These are phyloP conservation scores for Penicillium cataractarum DNA, from an alignment of 495 filamentous ascomycete species.

Conservation along the genomic window DNA sequence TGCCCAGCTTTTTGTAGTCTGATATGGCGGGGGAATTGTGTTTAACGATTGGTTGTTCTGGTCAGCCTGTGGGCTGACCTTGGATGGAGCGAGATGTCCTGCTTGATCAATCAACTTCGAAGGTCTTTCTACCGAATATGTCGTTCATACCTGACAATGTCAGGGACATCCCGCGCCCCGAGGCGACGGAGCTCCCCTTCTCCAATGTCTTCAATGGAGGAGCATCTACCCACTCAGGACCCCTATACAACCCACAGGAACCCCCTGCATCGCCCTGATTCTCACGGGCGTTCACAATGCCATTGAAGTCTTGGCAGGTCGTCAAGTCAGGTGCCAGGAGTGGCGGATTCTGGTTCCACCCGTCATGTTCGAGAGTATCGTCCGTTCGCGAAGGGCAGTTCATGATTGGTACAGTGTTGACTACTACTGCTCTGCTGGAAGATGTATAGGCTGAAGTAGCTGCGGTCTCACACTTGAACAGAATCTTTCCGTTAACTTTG, in stretches of 20 bases:
- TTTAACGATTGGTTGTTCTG: not conserved
- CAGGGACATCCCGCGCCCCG: conserved; percentile 31
- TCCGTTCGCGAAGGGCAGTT: conserved; percentile 61
- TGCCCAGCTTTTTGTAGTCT: conserved; percentile 29
- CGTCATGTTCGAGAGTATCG: conserved; percentile 48
- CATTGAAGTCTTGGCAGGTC: conserved; percentile 62
- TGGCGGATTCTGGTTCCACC: conserved; percentile 59
- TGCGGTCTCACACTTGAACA: not conserved
- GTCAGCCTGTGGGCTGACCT: conserved; percentile 6
- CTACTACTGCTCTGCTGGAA: not conserved
- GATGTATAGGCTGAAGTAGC: not conserved
- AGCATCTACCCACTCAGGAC: conserved; percentile 17
- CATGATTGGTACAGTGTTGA: conserved; percentile 42
- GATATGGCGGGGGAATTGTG: conserved; percentile 14
- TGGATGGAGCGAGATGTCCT: conserved; percentile 32
- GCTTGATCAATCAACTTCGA: not conserved
- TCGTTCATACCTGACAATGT: conserved; percentile 36
- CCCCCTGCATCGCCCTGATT: conserved; percentile 16
- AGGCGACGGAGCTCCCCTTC: conserved; percentile 7
- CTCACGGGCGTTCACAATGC: conserved; percentile 36
- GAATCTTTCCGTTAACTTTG: not conserved
- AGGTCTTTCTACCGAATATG: not conserved
- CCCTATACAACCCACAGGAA: not conserved
- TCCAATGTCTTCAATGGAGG: conserved; percentile 12
- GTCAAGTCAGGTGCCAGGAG: conserved; percentile 55